phyloP scores from a whole-genome alignment of 371 early-diverging fungal species.

The Mucor velutinosus region DNA sequence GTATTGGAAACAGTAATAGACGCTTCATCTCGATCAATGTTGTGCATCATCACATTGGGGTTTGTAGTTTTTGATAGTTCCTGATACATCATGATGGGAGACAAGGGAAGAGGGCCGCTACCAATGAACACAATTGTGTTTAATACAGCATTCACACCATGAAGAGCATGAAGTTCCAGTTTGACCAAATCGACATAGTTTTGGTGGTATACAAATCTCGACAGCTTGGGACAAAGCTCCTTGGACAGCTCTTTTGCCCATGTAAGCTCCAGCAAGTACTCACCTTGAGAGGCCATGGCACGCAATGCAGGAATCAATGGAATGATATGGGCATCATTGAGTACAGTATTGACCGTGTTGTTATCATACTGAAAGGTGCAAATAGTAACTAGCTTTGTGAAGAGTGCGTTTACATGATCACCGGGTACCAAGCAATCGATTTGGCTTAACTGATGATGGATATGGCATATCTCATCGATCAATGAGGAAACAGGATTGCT shows the following conservation, averaged over 20 bases:
- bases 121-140: slow-evolving; percentile 39
- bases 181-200: slow-evolving; percentile 42
- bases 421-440: slow-evolving; percentile 13
- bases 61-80: slow-evolving; percentile 3
- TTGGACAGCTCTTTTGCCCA: slow-evolving; percentile 23
- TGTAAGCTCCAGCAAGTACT: slow-evolving; percentile 30
- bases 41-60: slow-evolving; percentile 15
- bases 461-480: slow-evolving; percentile 27
- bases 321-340: slow-evolving; percentile 15
- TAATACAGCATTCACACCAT: slow-evolving; percentile 28
- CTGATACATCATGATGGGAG: slow-evolving; percentile 37
- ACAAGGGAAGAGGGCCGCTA: slow-evolving; percentile 48
- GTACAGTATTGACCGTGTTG: slow-evolving; percentile 5
- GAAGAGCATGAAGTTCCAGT: slow-evolving; percentile 37
- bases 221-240: slow-evolving; percentile 1
- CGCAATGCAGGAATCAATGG: slow-evolving; percentile 19
- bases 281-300: slow-evolving; percentile 29
- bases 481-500: neutral
- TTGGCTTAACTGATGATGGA: slow-evolving; percentile 13
- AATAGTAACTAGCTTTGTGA: slow-evolving; percentile 31
- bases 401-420: slow-evolving; percentile 28
- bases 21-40: slow-evolving; percentile 27
- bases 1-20: slow-evolving; percentile 24
- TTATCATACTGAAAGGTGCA: slow-evolving; percentile 21
- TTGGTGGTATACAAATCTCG: slow-evolving; percentile 38